Evolutionary conservation across 2,329 filamentous ascomycete species (phyloP), one percentile per base, ranked within the genome.

Genomic region (Talaromyces rugulosus): DNA sequence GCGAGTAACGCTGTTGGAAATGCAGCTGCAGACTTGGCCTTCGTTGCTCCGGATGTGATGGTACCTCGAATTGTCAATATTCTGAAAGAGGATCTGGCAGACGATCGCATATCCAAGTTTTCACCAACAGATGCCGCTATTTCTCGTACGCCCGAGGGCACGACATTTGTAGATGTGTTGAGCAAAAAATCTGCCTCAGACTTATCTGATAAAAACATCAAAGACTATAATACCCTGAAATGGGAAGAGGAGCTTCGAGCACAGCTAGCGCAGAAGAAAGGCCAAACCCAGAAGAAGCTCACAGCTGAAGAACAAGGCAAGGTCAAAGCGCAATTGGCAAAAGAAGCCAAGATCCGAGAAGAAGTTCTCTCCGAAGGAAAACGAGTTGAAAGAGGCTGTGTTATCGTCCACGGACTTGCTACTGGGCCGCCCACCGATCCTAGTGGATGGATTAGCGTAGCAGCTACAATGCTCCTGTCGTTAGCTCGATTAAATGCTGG

Each of bases 201-300:
- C 42, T 79, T 89, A 2, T 87, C 92, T 3, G 89, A 92, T 77
- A 98, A 96, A 78, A 96, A 92, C 70, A 89, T 87, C 56, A 97
- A 96, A 74, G 95, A 98, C 73, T 96, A 97, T 69, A 92, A 99
- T 69, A 96, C 92, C 1, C 77, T 97, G 47, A 97, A 96, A 76
- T 99, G 96, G 95, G 95, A 99, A 76, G 90, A 94, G 73, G 95
- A 99, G 66, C 82, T 99, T 7, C 85, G 93, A 62, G 84, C 87
- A 44, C 92, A 97, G 69, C 78, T 99, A 47, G 92, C 93, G n/a
- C 84, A 91, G 72, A 99, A 98, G 81, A 96, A 94, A 75, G 94
- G 94, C 1, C 75, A 78, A 53, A 86, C 90, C 63, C 87, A 92
- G 69, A 94, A 92, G 79, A 99, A 97, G 77, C 85, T 98, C 9